Conservation (phyloP, 2,329 filamentous ascomycete species). For the Aspergillus felis region DNA sequence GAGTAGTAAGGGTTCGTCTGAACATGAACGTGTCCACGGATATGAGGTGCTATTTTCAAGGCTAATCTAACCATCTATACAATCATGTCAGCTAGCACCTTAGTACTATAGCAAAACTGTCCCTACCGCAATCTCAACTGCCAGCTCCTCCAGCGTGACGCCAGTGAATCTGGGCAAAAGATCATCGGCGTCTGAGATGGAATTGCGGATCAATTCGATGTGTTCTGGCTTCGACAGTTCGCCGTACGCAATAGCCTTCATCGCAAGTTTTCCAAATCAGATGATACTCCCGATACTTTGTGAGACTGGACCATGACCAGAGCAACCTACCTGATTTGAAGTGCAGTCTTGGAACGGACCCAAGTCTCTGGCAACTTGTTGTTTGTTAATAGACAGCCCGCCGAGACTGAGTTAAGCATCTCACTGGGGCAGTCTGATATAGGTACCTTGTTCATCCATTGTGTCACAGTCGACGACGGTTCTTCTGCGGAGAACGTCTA, state of each 20-base stretch:
- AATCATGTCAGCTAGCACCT: neutral
- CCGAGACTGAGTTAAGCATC: neutral
- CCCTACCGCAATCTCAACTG: constrained; percentile 53
- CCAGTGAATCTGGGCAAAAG: constrained; percentile 39
- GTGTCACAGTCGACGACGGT: constrained; percentile 53
- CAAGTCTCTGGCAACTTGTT: constrained; percentile 42
- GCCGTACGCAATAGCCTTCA: constrained; percentile 47
- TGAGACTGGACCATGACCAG: neutral
- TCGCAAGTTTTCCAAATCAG: neutral
- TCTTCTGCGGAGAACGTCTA: constrained; percentile 43
- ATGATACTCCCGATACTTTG: neutral
- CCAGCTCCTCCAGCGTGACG: constrained; percentile 45
- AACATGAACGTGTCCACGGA: constrained; percentile 54
- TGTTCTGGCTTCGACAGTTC: constrained; percentile 46
- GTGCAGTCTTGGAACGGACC: constrained; percentile 53
- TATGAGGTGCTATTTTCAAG: constrained; percentile 47
- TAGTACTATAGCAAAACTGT: neutral
- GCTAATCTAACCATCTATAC: constrained; percentile 55
- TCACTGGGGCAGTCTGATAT: neutral
- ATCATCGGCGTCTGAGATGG: constrained; percentile 23
- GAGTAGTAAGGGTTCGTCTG: constrained; percentile 58
- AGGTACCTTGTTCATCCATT: constrained; percentile 45
- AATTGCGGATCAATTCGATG: constrained; percentile 16
- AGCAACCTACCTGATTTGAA: constrained; percentile 47
- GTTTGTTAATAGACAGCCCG: neutral